Evolutionary conservation across 2,329 filamentous ascomycete genomes (phyloP).

Genomic region (Aspergillus novofumigatus): DNA sequence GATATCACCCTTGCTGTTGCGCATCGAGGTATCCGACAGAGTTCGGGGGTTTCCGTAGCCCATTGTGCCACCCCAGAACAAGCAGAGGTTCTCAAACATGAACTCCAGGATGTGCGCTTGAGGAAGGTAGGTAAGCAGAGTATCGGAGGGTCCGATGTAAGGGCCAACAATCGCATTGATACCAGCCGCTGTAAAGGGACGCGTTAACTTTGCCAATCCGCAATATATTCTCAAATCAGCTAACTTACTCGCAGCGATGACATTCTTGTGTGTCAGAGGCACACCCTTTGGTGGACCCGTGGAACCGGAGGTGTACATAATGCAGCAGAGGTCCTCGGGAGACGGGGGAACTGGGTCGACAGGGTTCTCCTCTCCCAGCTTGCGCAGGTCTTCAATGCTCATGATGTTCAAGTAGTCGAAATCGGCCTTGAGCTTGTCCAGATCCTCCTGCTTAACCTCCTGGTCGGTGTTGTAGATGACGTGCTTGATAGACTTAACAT

Average conservation of each 20-base stretch:
- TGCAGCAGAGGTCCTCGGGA: slow-evolving; percentile 75
- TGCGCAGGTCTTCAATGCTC: slow-evolving; percentile 54
- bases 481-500: slow-evolving; percentile 53
- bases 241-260: slow-evolving; percentile 69
- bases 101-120: slow-evolving; percentile 96
- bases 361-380: slow-evolving; percentile 60
- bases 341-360: slow-evolving; percentile 67
- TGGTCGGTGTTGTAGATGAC: slow-evolving; percentile 57
- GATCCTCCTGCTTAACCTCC: slow-evolving; percentile 49
- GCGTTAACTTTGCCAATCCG: slow-evolving; percentile 9
- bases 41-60: slow-evolving; percentile 92
- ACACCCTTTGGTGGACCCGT: slow-evolving; percentile 89
- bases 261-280: slow-evolving; percentile 72
- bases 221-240: background rate
- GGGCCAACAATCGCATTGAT: slow-evolving; percentile 73
- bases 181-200: slow-evolving; percentile 62
- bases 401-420: slow-evolving; percentile 51
- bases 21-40: slow-evolving; percentile 77
- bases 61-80: slow-evolving; percentile 87
- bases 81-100: slow-evolving; percentile 84
- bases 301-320: slow-evolving; percentile 80
- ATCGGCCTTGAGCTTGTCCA: slow-evolving; percentile 52
- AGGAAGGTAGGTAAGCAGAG: slow-evolving; percentile 84
- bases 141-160: slow-evolving; percentile 72
- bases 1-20: slow-evolving; percentile 90